These are phyloP conservation scores for Suhomyces sp. DNA, from an alignment of 805 yeast genomes.

Conservation along the genomic window DNA sequence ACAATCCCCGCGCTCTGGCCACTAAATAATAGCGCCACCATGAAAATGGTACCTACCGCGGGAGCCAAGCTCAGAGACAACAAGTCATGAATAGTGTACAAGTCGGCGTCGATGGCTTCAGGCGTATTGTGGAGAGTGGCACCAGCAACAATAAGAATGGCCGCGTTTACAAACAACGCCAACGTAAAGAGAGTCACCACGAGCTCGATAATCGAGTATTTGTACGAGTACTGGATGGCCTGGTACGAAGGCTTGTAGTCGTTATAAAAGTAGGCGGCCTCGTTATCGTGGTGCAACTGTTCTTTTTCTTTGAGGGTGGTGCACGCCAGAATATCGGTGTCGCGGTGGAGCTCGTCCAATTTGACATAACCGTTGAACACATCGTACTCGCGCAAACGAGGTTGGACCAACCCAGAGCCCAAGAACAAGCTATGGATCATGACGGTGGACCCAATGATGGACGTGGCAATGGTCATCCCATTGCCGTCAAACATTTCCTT, in stretches of 20 bases:
- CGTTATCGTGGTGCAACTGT: conserved; percentile 9
- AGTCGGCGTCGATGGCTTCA: conserved; percentile 70
- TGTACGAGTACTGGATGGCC: conserved; percentile 73
- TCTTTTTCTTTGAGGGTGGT: conserved; percentile 1
- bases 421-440: conserved; percentile 51
- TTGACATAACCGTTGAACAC: conserved; percentile 32
- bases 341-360: conserved; percentile 14
- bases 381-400: conserved; percentile 46
- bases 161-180: conserved; percentile 82
- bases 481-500: conserved; percentile 38
- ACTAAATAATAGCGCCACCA: conserved; percentile 76
- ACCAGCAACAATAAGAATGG: conserved; percentile 81
- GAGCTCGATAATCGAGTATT: conserved; percentile 70
- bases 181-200: conserved; percentile 68
- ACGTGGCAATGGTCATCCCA: conserved; percentile 47
- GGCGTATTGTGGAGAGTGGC: conserved; percentile 68
- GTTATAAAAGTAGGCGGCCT: conserved; percentile 32
- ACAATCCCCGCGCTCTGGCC: conserved; percentile 92
- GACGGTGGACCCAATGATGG: conserved; percentile 50
- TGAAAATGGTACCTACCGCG: conserved; percentile 79
- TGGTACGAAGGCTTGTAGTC: conserved; percentile 64
- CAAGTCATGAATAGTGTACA: conserved; percentile 71
- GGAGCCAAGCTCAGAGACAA: conserved; percentile 61
- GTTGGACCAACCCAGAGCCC: conserved; percentile 50
- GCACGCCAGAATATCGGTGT: not conserved